Percentiles rank a stretch among this genome's conserved stretches.
Evolutionary conservation across 1,139 yeast genomes (phyloP).

Genomic region (Lipomyces yarrowii): DNA sequence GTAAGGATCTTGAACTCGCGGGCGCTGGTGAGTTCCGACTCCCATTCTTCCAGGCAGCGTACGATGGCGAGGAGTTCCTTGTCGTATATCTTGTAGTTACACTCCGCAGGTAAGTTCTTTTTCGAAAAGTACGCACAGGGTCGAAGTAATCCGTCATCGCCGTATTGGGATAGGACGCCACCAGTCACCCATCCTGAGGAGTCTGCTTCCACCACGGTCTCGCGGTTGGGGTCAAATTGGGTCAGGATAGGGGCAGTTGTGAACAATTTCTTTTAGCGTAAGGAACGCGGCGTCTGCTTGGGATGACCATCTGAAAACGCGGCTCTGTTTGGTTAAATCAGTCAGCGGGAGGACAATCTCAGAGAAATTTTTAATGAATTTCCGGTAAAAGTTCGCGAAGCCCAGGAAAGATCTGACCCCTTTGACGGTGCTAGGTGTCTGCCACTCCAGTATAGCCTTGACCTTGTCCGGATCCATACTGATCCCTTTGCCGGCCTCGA

Average conservation of each 20-base stretch:
- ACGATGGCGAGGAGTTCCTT: slow-evolving; percentile 16
- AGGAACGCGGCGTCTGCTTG: neutral
- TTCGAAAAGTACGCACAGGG: slow-evolving; percentile 3
- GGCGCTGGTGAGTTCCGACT: neutral
- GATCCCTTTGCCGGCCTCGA: slow-evolving; percentile 11
- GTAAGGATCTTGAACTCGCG: neutral
- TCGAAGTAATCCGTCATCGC: neutral
- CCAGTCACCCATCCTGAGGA: slow-evolving; percentile 16
- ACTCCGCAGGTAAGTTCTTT: slow-evolving; percentile 3
- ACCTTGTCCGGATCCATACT: slow-evolving; percentile 22
- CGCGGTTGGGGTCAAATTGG: slow-evolving; percentile 6
- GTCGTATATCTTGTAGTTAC: slow-evolving; percentile 10
- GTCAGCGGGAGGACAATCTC: slow-evolving; percentile 6
- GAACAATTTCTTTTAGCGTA: neutral
- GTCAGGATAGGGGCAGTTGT: slow-evolving; percentile 13
- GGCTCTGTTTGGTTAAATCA: neutral
- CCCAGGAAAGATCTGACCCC: slow-evolving; percentile 16
- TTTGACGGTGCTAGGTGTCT: slow-evolving; percentile 10
- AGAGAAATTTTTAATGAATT: slow-evolving; percentile 15
- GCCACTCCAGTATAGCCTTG: slow-evolving; percentile 21
- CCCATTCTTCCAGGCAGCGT: neutral
- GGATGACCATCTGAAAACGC: neutral
- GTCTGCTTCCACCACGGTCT: slow-evolving; percentile 12
- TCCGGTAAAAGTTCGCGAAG: slow-evolving; percentile 18
- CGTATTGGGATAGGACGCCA: slow-evolving; percentile 9